Evolutionary conservation across 306 rosid genomes (phyloP).

Genomic region (Sicyos edulis): DNA sequence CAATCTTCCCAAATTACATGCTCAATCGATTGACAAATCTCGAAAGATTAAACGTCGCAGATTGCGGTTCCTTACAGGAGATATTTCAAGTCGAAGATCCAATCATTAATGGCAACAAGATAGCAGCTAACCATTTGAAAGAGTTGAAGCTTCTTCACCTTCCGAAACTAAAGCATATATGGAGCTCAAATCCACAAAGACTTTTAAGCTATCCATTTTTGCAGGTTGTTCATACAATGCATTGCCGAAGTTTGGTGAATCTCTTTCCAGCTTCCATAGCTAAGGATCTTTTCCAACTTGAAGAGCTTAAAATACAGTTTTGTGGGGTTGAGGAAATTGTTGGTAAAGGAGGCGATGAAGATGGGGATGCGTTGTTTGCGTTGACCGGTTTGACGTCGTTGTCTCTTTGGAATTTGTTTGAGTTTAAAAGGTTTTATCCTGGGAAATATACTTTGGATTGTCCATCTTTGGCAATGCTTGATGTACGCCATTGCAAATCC

Average conservation of each 20-base stretch:
- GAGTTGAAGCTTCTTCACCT: conserved; percentile 21
- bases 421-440: conserved; percentile 19
- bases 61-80: conserved; percentile 15
- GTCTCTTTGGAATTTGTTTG: not conserved
- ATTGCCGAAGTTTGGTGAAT: conserved; percentile 22
- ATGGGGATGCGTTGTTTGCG: not conserved
- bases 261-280: conserved; percentile 24
- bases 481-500: conserved; percentile 17
- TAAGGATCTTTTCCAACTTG: conserved; percentile 15
- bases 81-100: conserved; percentile 9
- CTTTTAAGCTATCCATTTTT: conserved; percentile 15
- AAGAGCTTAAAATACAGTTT: conserved; percentile 6
- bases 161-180: conserved; percentile 28
- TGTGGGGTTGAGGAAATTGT: conserved; percentile 28
- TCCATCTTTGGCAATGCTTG: conserved; percentile 16
- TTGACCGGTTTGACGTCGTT: conserved; percentile 5
- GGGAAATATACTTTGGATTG: conserved; percentile 19
- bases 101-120: not conserved
- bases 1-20: conserved; percentile 10
- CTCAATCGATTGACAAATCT: conserved; percentile 19
- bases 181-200: conserved; percentile 25
- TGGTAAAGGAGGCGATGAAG: conserved; percentile 6
- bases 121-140: conserved; percentile 9
- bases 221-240: not conserved
- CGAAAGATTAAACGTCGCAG: conserved; percentile 15